phyloP scores from a whole-genome alignment of 768 basidiomycete genomes.

The Mycena venus region DNA sequence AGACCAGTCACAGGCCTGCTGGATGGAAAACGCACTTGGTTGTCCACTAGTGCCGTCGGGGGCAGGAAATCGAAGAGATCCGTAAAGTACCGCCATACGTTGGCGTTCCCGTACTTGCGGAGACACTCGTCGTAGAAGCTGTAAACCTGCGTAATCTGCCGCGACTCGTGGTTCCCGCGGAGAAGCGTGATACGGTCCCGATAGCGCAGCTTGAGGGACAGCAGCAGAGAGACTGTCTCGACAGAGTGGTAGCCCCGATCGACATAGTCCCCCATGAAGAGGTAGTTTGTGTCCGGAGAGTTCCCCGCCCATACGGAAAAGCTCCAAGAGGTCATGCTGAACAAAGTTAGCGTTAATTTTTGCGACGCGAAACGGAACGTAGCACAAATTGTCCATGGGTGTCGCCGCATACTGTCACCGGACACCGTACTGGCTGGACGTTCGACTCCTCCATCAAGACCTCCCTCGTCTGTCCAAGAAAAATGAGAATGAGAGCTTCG shows the following conservation, averaged over 20 bases:
- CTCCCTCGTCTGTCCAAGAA: slow-evolving; percentile 98
- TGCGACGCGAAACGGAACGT: slow-evolving; percentile 33
- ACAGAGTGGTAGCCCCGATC: slow-evolving; percentile 99
- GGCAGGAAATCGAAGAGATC: slow-evolving; percentile 99
- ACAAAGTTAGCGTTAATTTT: not conserved
- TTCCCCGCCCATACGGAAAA: slow-evolving; percentile 99
- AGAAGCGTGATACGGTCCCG: slow-evolving; percentile 98
- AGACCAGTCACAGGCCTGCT: slow-evolving; percentile 15
- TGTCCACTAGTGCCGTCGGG: slow-evolving; percentile 97
- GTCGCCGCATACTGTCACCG: slow-evolving; percentile 99
- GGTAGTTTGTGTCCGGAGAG: slow-evolving; percentile 98
- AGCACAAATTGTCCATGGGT: slow-evolving; percentile 99
- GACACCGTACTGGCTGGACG: slow-evolving; percentile 98
- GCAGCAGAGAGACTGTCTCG: slow-evolving; percentile 97
- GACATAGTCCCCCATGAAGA: slow-evolving; percentile 99
- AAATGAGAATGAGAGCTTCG: slow-evolving; percentile 28
- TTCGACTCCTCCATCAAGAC: slow-evolving; percentile 99
- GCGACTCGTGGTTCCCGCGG: slow-evolving; percentile 97
- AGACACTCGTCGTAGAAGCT: slow-evolving; percentile 99
- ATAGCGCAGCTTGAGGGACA: slow-evolving; percentile 97
- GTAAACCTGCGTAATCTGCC: slow-evolving; percentile 99
- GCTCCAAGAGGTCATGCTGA: slow-evolving; percentile 98
- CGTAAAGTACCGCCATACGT: slow-evolving; percentile 99
- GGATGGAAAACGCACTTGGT: slow-evolving; percentile 81
- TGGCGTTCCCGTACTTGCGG: slow-evolving; percentile 99